Conservation (phyloP, 306 rosid species). For the Quercus dentata region DNA sequence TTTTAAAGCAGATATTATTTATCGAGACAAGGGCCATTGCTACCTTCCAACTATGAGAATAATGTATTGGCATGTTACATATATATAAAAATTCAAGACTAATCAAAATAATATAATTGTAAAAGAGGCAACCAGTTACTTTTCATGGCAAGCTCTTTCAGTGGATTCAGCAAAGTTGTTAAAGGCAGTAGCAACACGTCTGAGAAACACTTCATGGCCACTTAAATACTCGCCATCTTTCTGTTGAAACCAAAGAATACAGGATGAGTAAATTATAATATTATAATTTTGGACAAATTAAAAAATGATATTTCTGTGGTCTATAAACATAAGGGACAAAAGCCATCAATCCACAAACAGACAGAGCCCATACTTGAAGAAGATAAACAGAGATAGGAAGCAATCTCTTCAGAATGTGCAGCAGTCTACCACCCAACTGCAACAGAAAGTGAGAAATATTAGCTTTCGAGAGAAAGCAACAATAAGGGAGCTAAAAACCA, state of each 20-base stretch:
- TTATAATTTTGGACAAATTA: background rate
- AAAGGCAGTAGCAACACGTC: constrained; percentile 90
- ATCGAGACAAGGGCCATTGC: background rate
- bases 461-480: constrained; percentile 5
- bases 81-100: background rate
- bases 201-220: constrained; percentile 90
- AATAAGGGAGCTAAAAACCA: constrained; percentile 13
- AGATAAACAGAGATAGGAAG: constrained; percentile 94
- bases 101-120: constrained; percentile 12
- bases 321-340: constrained; percentile 7
- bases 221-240: constrained; percentile 94
- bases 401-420: constrained; percentile 92
- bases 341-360: constrained; percentile 3
- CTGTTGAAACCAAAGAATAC: constrained; percentile 41
- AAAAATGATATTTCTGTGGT: background rate
- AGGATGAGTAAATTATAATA: background rate
- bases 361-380: constrained; percentile 66
- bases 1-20: background rate
- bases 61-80: background rate
- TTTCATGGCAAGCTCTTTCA: constrained; percentile 87
- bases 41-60: background rate
- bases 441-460: constrained; percentile 29
- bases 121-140: constrained; percentile 43
- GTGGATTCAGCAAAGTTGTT: constrained; percentile 90
- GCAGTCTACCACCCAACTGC: constrained; percentile 86